Conservation (phyloP, 2,329 filamentous ascomycete genomes). For the Pleoardoris graminearum region DNA sequence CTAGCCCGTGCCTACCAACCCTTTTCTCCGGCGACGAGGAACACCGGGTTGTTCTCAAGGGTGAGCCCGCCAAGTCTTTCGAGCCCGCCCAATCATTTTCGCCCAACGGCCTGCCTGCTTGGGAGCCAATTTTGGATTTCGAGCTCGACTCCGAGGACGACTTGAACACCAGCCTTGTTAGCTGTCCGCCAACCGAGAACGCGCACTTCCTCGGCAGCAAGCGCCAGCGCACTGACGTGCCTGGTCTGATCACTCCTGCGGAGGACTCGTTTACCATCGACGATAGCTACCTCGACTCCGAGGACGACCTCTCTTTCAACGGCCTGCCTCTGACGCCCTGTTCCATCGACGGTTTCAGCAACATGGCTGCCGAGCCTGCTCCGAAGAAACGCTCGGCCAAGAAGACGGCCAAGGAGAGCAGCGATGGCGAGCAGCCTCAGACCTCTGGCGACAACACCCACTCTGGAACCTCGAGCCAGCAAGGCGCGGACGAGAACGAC, state of each 20-base stretch:
- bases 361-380: slow-evolving; percentile 27
- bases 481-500: slow-evolving; percentile 49
- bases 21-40: slow-evolving; percentile 67
- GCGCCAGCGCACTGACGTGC: slow-evolving; percentile 71
- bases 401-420: slow-evolving; percentile 29
- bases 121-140: slow-evolving; percentile 87
- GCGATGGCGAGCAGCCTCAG: slow-evolving; percentile 42
- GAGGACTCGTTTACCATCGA: slow-evolving; percentile 78
- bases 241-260: slow-evolving; percentile 62
- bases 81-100: slow-evolving; percentile 42
- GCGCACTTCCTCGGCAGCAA: slow-evolving; percentile 65
- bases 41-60: slow-evolving; percentile 56
- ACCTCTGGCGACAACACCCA: slow-evolving; percentile 37
- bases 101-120: slow-evolving; percentile 66
- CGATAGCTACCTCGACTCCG: slow-evolving; percentile 75
- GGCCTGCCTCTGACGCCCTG: slow-evolving; percentile 65
- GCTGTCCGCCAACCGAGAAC: slow-evolving; percentile 65
- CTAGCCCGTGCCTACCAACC: slow-evolving; percentile 66
- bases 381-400: slow-evolving; percentile 36
- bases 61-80: slow-evolving; percentile 46
- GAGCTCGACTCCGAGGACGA: slow-evolving; percentile 92
- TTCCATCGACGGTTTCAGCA: slow-evolving; percentile 53
- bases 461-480: slow-evolving; percentile 44
- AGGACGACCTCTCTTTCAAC: slow-evolving; percentile 66
- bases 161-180: slow-evolving; percentile 71